Base-by-base conservation (phyloP, 805 yeast genomes). In the Cyberlindnera saturnus region DNA sequence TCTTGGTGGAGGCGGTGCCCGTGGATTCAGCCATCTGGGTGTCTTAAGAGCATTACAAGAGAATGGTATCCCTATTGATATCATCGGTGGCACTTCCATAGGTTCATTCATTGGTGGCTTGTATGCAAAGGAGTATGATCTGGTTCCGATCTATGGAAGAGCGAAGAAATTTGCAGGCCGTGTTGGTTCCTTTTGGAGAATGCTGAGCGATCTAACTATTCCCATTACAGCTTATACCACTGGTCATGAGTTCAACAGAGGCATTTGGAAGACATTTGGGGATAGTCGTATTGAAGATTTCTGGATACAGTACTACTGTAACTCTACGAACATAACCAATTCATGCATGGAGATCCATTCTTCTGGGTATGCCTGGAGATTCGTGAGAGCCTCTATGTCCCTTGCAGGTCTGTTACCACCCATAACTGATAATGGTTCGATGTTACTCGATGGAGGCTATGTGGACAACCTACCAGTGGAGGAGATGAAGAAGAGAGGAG, bases 1-100 rank as follows among this genome's bases (percentile, higher is more conserved):
- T 6, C 69, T 91, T 4, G 99, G 99, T 6, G 99, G 99, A 13
- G 99, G 99, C 34, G 99, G 99, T 35, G 96, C 98, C 0, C 72
- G 98, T 52, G 99, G 99, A 1, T 72, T 91, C 13, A 77, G 96
- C 13, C 99, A 91, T 60, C 71, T 91, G 34, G 99, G 99, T 4
- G 82, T 93, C 3, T 76, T 91, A n/a, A 78, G 80, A 40, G 96
- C 97, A 0, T 65, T 91, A 9, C 98, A 91, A 60, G 95, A 86
- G 49, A 79, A 81, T 43, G 97, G 97, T 0, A 85, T 91, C 13
- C 99, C 99, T 0, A 81, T 93, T 32, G 99, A 91, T 64, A 69
- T 90, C 47, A 77, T 91, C 40, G 99, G 99, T 1, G 99, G 99
- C 2, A 91, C 99, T 0, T 90, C 97, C 0, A 91, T 91, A 41